A percentile compares a stretch with the other conserved stretches of the same genome.
Evolutionary conservation across 139 green algal species (phyloP).

Genomic region (Zygnema cylindricum): DNA sequence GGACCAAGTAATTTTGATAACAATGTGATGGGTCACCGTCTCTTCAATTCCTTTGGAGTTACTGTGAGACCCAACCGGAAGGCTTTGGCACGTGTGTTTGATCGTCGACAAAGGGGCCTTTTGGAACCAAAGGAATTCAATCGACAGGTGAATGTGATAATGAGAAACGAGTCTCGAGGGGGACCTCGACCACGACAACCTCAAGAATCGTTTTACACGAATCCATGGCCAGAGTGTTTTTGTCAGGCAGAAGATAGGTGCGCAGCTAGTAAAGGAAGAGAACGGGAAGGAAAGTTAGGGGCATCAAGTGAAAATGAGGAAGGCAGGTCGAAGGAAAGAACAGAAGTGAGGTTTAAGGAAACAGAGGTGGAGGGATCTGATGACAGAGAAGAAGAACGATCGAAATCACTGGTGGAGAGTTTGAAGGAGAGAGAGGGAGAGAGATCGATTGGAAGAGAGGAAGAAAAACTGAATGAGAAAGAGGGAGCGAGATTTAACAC

Average conservation of each 20-base stretch:
- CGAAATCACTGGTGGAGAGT: too few relatives aligned
- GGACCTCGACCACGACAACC: constrained; percentile 4
- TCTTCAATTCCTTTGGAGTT: constrained; percentile 6
- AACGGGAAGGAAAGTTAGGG: too few relatives aligned
- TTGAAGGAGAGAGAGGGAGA: too few relatives aligned
- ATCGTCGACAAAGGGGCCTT: background rate
- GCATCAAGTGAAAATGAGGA: too few relatives aligned
- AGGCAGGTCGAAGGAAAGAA: too few relatives aligned
- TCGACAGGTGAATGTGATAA: background rate
- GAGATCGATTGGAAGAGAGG: too few relatives aligned
- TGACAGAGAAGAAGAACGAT: too few relatives aligned
- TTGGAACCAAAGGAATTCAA: background rate
- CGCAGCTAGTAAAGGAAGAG: background rate
- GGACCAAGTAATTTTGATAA: constrained; percentile 50
- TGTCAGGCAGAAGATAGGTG: background rate
- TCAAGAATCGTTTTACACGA: constrained; percentile 21
- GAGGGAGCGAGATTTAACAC: too few relatives aligned
- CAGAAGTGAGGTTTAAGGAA: too few relatives aligned
- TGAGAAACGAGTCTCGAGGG: background rate
- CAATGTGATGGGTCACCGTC: constrained; percentile 47
- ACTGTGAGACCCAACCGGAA: constrained; percentile 29
- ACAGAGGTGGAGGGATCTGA: too few relatives aligned
- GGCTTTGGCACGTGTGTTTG: constrained; percentile 32
- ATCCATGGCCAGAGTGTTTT: constrained; percentile 51
- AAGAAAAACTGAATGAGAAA: too few relatives aligned